Evolutionary conservation across 768 basidiomycete genomes (phyloP).

Genomic region (Auricularia sp.): DNA sequence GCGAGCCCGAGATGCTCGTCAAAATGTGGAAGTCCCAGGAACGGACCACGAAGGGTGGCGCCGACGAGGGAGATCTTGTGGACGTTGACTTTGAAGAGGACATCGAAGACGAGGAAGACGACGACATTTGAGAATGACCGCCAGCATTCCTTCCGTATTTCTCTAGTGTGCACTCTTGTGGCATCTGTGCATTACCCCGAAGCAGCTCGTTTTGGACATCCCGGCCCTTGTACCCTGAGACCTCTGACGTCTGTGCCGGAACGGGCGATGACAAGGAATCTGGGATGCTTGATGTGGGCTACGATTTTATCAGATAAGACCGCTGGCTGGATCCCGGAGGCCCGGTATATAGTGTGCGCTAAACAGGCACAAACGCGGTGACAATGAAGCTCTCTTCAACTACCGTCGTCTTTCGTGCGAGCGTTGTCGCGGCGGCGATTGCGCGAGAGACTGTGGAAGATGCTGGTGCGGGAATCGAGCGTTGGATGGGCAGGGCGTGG

Average conservation of each 20-base stretch:
- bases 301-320: not conserved
- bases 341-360: not conserved
- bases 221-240: too few relatives aligned
- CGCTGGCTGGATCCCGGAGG: not conserved
- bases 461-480: conserved; percentile 28
- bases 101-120: conserved; percentile 22
- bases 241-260: too few relatives aligned
- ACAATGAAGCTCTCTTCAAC: not conserved
- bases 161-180: too few relatives aligned
- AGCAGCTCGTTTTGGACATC: too few relatives aligned
- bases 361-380: not conserved
- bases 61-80: conserved; percentile 52
- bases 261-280: too few relatives aligned
- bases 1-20: conserved; percentile 58
- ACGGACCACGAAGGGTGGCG: conserved; percentile 28
- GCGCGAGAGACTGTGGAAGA: conserved; percentile 37
- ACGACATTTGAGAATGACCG: not conserved
- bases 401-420: not conserved
- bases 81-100: conserved; percentile 36
- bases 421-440: not conserved
- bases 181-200: too few relatives aligned
- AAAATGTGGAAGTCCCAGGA: conserved; percentile 61
- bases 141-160: not conserved
- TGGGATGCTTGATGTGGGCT: not conserved
- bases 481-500: conserved; percentile 2